A percentile compares a stretch with the other conserved stretches of the same genome.
phyloP scores from a whole-genome alignment of 2,329 filamentous ascomycete species.

The Fusarium chlamydosporum region DNA sequence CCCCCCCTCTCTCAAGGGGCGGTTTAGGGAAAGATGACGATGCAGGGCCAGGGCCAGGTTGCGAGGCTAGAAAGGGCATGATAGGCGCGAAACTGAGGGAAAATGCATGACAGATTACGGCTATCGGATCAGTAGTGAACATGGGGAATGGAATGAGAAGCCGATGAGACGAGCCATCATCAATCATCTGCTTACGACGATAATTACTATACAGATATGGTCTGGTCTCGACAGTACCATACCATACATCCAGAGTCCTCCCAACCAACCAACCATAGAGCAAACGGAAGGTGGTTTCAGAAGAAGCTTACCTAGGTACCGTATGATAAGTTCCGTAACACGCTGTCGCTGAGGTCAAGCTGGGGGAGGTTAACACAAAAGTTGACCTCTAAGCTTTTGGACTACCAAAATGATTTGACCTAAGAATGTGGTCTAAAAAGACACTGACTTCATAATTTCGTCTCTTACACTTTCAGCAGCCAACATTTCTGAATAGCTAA shows the following conservation, averaged over 20 bases:
- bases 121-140: constrained; percentile 37
- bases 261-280: too few relatives aligned
- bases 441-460: too few relatives aligned
- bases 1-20: constrained; percentile 42
- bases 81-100: constrained; percentile 30
- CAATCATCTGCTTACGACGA: constrained; percentile 10
- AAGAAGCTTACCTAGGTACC: constrained; percentile 45
- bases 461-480: too few relatives aligned
- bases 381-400: too few relatives aligned
- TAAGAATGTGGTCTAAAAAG: too few relatives aligned
- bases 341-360: constrained; percentile 12
- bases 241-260: neutral
- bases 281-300: neutral
- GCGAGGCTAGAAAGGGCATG: constrained; percentile 24
- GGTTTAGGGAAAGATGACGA: constrained; percentile 45
- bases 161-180: constrained; percentile 5
- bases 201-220: neutral
- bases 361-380: too few relatives aligned
- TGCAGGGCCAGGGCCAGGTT: constrained; percentile 40
- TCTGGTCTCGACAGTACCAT: too few relatives aligned
- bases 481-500: too few relatives aligned
- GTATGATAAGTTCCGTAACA: constrained; percentile 23
- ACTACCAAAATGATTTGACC: too few relatives aligned
- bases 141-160: constrained; percentile 35
- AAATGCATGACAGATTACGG: constrained; percentile 42